Evolutionary conservation across 495 filamentous ascomycete genomes (phyloP).

Genomic region (Baudoinia panamericana): DNA sequence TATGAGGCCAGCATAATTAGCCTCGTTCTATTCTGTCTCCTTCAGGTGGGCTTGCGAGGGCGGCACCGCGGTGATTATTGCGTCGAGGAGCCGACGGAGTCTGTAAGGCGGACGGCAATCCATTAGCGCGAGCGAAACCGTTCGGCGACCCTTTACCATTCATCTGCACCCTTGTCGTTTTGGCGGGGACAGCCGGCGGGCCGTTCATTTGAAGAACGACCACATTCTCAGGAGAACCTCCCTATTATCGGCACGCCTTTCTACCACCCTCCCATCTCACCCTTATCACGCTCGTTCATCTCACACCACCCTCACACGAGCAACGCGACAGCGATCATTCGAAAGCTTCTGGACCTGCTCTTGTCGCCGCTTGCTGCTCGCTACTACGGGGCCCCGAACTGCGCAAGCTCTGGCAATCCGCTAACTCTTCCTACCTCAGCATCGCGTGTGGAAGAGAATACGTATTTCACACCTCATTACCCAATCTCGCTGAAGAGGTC

Average conservation of each 20-base stretch:
- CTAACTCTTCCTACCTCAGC: neutral
- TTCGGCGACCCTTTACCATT: neutral
- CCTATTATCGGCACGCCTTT: too few relatives aligned
- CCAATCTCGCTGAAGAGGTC: too few relatives aligned
- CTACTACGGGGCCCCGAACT: too few relatives aligned
- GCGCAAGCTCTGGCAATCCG: neutral
- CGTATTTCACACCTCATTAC: neutral
- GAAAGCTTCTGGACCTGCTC: neutral
- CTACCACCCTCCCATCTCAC: neutral
- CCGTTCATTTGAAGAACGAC: too few relatives aligned
- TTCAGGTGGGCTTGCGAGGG: neutral
- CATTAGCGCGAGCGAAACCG: neutral
- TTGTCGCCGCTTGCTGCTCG: too few relatives aligned
- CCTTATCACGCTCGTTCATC: neutral
- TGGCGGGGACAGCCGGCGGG: too few relatives aligned
- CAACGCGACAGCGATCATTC: neutral
- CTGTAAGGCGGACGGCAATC: neutral
- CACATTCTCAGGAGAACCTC: too few relatives aligned
- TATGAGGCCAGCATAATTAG: neutral
- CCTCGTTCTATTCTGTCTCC: too few relatives aligned
- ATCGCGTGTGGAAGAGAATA: neutral
- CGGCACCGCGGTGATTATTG: neutral
- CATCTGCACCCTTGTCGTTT: neutral
- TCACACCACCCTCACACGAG: constrained; percentile 1
- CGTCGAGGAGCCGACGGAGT: neutral